Conservation (phyloP, 805 yeast species). For the baker's yeast (Saccharomyces cerevisiae) region DNA sequence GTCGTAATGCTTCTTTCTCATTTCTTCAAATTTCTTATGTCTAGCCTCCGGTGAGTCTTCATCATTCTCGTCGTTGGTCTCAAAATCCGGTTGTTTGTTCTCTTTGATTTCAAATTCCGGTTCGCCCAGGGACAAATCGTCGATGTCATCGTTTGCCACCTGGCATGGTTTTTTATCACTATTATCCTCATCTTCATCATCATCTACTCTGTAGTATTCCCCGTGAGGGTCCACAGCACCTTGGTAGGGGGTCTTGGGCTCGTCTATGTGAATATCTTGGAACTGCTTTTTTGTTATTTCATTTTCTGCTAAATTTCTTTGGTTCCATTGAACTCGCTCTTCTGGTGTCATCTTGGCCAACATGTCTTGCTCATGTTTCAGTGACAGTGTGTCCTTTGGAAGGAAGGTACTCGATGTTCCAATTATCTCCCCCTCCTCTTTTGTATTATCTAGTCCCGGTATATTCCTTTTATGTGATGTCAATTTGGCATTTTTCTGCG, state of each 20-base stretch:
- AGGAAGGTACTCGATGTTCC: conserved; percentile 4
- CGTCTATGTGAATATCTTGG: conserved; percentile 55
- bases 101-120: conserved; percentile 37
- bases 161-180: not conserved
- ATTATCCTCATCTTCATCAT: conserved; percentile 39
- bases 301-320: conserved; percentile 56
- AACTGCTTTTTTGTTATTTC: conserved; percentile 61
- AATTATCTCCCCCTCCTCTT: conserved; percentile 10
- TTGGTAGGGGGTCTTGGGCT: conserved; percentile 92
- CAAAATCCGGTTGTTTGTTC: conserved; percentile 28
- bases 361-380: conserved; percentile 22
- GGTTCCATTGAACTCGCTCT: conserved; percentile 75
- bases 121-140: conserved; percentile 50
- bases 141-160: conserved; percentile 30
- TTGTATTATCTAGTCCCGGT: conserved; percentile 14
- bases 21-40: conserved; percentile 63
- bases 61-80: conserved; percentile 29
- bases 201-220: conserved; percentile 68
- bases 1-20: conserved; percentile 75
- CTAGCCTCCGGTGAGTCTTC: conserved; percentile 47
- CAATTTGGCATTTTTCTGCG: conserved; percentile 62
- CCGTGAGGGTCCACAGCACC: conserved; percentile 79
- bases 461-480: conserved; percentile 20
- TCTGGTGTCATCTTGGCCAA: conserved; percentile 21
- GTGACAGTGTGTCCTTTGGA: conserved; percentile 28